These are phyloP conservation scores for Leccinum cinnamomeum DNA, from an alignment of 1,284 basidiomycete genomes.

Conservation along the genomic window DNA sequence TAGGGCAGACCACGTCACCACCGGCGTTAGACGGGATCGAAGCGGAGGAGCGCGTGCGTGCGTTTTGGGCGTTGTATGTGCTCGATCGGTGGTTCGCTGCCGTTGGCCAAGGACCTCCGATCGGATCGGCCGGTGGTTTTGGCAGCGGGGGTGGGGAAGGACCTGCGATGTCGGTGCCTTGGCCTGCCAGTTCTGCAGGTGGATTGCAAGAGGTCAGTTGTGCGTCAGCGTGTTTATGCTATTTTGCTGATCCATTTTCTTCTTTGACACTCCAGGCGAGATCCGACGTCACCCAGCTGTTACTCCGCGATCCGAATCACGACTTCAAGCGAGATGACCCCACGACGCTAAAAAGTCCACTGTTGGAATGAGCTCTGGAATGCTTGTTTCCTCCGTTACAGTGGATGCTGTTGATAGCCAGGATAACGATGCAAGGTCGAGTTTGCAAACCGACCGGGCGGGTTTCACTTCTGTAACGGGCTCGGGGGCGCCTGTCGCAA, in stretches of 20 bases:
- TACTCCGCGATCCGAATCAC: conserved; percentile 28
- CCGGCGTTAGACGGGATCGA: conserved; percentile 42
- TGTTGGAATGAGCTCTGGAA: not conserved
- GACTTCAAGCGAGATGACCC: conserved; percentile 19
- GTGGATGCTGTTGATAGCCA: not conserved
- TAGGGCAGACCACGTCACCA: conserved; percentile 27
- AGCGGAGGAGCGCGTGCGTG: conserved; percentile 46
- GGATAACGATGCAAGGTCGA: not conserved
- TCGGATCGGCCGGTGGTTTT: conserved; percentile 19
- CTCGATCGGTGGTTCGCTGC: conserved; percentile 42
- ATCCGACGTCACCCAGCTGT: conserved; percentile 26
- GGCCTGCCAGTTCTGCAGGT: conserved; percentile 35
- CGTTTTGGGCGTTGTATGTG: conserved; percentile 47
- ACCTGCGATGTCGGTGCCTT: conserved; percentile 41
- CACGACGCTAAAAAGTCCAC: conserved; percentile 9
- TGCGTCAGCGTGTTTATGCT: not conserved
- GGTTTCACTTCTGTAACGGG: not conserved
- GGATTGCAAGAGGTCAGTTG: conserved; percentile 7
- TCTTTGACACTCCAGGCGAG: conserved; percentile 9
- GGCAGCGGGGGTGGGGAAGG: conserved; percentile 12
- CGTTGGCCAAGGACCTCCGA: conserved; percentile 33
- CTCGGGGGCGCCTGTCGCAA: not conserved
- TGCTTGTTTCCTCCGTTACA: not conserved
- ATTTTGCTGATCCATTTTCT: not conserved
- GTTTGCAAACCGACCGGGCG: not conserved